Evolutionary conservation across 1,139 yeast species (phyloP).

Genomic region (Pichia sp.): DNA sequence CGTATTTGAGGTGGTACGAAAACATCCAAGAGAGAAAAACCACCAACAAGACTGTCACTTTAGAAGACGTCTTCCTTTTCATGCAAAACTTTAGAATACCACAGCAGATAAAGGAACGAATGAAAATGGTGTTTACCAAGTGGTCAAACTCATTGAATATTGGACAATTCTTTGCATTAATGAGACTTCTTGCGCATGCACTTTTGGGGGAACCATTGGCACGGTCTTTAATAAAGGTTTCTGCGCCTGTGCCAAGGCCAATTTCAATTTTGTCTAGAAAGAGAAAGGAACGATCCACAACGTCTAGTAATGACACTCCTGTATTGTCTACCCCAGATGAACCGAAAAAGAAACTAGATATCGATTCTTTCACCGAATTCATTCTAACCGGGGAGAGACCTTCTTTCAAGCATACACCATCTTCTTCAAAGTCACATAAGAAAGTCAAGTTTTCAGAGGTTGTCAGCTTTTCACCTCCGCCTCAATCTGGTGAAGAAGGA

Average conservation of each 20-base stretch:
- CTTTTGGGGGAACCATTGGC: conserved; percentile 45
- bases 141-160: conserved; percentile 47
- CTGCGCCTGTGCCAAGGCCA: conserved; percentile 64
- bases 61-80: conserved; percentile 61
- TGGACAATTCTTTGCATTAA: conserved; percentile 71
- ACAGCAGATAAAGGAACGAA: conserved; percentile 38
- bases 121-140: conserved; percentile 47
- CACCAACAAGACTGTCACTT: conserved; percentile 46
- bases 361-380: conserved; percentile 72
- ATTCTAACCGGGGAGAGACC: conserved; percentile 70
- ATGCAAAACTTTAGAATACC: conserved; percentile 56
- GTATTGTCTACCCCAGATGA: conserved; percentile 15
- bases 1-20: conserved; percentile 75
- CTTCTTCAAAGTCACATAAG: conserved; percentile 35
- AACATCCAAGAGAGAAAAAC: conserved; percentile 54
- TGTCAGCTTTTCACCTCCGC: conserved; percentile 35
- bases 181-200: conserved; percentile 60
- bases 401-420: conserved; percentile 22
- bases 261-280: conserved; percentile 60
- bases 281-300: conserved; percentile 32
- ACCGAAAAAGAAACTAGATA: conserved; percentile 42
- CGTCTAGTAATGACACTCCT: conserved; percentile 24
- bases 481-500: conserved; percentile 19
- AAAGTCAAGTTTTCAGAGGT: conserved; percentile 71
- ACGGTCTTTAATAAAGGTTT: conserved; percentile 45